A percentile compares a stretch with the other conserved stretches of the same genome.
These are phyloP conservation scores for Aureobasidium pullulans DNA, from an alignment of 2,329 filamentous ascomycete genomes.

Conservation along the genomic window DNA sequence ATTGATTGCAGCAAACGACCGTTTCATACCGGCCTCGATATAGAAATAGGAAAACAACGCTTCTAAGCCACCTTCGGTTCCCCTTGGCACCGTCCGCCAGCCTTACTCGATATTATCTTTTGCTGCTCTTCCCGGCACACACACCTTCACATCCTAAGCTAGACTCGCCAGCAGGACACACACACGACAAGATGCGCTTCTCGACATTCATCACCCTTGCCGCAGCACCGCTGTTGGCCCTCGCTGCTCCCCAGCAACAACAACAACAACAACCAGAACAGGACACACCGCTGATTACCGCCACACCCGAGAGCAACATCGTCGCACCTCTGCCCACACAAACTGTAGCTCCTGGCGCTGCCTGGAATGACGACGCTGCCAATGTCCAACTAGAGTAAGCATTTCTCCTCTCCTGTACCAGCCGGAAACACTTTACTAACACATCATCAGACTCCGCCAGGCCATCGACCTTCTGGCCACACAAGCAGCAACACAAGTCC, in stretches of 20 bases:
- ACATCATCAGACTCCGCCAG: background rate
- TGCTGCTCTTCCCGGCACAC: background rate
- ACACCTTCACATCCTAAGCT: background rate
- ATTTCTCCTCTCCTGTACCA: background rate
- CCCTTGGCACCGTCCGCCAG: slow-evolving; percentile 6
- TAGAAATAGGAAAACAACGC: slow-evolving; percentile 5
- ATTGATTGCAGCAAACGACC: background rate
- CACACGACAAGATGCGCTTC: slow-evolving; percentile 8
- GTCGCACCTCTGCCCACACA: background rate
- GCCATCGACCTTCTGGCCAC: background rate
- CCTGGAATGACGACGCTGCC: background rate
- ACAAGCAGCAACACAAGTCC: slow-evolving; percentile 1
- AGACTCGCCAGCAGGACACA: background rate
- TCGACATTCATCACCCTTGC: background rate
- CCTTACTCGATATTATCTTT: background rate
- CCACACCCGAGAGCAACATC: background rate
- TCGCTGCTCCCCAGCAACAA: background rate
- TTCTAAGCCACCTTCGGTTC: slow-evolving; percentile 2
- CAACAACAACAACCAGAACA: slow-evolving; percentile 8
- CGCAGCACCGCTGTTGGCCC: background rate
- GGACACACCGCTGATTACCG: background rate
- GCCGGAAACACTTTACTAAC: background rate
- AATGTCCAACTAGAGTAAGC: background rate
- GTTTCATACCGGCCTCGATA: background rate
- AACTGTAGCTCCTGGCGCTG: background rate